Conservation (phyloP, 192 early-diverging fungal genomes). For the Coemansia sp. region DNA sequence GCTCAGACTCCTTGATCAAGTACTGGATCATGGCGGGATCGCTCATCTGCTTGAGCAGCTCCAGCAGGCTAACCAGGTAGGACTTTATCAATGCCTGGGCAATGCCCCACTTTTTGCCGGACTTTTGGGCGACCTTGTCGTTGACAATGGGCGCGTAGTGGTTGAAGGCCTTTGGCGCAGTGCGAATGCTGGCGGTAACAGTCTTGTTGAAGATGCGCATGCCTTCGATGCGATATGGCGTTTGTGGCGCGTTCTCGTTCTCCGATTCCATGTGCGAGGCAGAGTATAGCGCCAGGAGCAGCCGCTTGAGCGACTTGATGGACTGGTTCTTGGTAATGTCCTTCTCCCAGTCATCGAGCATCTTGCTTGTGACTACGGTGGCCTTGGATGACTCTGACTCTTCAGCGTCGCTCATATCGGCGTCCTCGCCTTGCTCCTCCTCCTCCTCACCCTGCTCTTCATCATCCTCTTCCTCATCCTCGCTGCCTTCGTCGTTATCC, state of each 20-base stretch:
- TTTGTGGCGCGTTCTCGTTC: constrained; percentile 56
- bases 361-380: constrained; percentile 68
- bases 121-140: constrained; percentile 36
- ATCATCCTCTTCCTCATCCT: constrained; percentile 56
- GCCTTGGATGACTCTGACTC: constrained; percentile 29
- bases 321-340: constrained; percentile 64
- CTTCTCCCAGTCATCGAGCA: constrained; percentile 75
- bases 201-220: constrained; percentile 78
- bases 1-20: constrained; percentile 81
- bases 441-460: constrained; percentile 11
- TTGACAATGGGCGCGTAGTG: constrained; percentile 62
- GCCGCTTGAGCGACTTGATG: constrained; percentile 67
- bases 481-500: constrained; percentile 50
- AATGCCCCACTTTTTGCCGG: constrained; percentile 68
- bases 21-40: constrained; percentile 84
- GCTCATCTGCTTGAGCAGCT: constrained; percentile 81
- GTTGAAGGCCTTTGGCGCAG: constrained; percentile 69
- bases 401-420: constrained; percentile 47
- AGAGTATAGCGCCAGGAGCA: constrained; percentile 84
- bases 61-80: constrained; percentile 72
- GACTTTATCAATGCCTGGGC: constrained; percentile 81
- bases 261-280: constrained; percentile 77
- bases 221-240: constrained; percentile 74
- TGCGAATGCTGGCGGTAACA: constrained; percentile 72
- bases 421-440: constrained; percentile 48